Conservation (phyloP, 306 rosid genomes). For the Cajanus cajan region DNA sequence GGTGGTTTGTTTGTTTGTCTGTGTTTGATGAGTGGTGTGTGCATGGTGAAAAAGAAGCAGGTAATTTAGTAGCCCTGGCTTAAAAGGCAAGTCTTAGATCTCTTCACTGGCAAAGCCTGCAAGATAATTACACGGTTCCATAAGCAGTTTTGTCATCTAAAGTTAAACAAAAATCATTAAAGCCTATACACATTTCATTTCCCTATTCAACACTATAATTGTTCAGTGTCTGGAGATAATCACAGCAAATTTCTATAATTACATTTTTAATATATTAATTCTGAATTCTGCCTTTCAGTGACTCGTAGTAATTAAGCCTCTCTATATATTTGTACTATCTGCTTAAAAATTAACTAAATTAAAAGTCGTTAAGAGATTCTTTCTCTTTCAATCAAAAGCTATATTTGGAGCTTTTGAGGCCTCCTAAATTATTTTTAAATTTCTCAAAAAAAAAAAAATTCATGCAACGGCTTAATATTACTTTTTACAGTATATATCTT, state of each 20-base stretch:
- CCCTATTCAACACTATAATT: slow-evolving; percentile 47
- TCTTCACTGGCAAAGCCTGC: slow-evolving; percentile 47
- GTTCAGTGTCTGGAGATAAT: background rate
- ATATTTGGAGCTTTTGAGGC: background rate
- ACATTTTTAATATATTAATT: background rate
- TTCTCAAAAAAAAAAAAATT: too few species aligned
- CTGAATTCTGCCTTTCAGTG: background rate
- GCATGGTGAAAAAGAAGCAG: slow-evolving; percentile 31
- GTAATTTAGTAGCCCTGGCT: slow-evolving; percentile 28
- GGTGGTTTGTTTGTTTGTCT: background rate
- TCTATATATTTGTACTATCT: background rate
- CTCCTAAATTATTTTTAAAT: background rate
- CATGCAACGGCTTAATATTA: background rate
- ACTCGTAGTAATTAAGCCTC: background rate
- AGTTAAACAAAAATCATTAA: slow-evolving; percentile 53
- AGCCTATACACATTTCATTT: slow-evolving; percentile 43
- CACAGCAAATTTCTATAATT: background rate
- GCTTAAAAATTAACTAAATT: background rate
- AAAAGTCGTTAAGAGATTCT: background rate
- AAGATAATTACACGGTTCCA: slow-evolving; percentile 41
- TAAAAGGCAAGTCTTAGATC: slow-evolving; percentile 44
- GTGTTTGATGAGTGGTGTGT: slow-evolving; percentile 1
- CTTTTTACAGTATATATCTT: background rate
- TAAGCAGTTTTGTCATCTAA: slow-evolving; percentile 49
- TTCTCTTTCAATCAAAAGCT: background rate